These are phyloP conservation scores for Plantago ovata DNA, from an alignment of 257 asterid genomes.

Conservation along the genomic window DNA sequence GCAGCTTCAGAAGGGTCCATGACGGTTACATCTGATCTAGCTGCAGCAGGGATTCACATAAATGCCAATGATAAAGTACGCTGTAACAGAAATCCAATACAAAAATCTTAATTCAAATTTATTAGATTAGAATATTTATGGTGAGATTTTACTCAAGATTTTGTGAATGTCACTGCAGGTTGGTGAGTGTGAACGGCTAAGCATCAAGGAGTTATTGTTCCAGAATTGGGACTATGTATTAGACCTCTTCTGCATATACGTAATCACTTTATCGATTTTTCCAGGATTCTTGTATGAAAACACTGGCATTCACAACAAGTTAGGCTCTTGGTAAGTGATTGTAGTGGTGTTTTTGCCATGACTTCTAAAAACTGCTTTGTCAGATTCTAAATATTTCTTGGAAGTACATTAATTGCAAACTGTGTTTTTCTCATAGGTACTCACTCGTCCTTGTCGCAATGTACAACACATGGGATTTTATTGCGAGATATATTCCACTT, in stretches of 20 bases:
- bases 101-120: too few relatives aligned
- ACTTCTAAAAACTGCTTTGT: too few relatives aligned
- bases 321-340: conserved; percentile 70
- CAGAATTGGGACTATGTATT: conserved; percentile 61
- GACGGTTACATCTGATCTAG: conserved; percentile 81
- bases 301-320: conserved; percentile 62
- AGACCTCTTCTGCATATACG: conserved; percentile 50
- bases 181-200: conserved; percentile 28
- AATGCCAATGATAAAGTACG: conserved; percentile 21
- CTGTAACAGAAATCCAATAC: too few relatives aligned
- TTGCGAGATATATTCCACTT: conserved; percentile 65
- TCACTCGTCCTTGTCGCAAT: conserved; percentile 61
- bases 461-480: conserved; percentile 70
- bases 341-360: not conserved
- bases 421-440: conserved; percentile 40
- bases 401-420: too few relatives aligned
- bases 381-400: too few relatives aligned
- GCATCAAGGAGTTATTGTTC: conserved; percentile 42
- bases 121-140: too few relatives aligned
- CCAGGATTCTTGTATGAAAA: conserved; percentile 87
- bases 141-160: too few relatives aligned
- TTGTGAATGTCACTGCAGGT: conserved; percentile 7
- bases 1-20: conserved; percentile 82
- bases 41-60: conserved; percentile 63
- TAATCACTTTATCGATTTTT: conserved; percentile 62